Conservation (phyloP, 495 filamentous ascomycete species). For the Penicillium psychrofluorescens region DNA sequence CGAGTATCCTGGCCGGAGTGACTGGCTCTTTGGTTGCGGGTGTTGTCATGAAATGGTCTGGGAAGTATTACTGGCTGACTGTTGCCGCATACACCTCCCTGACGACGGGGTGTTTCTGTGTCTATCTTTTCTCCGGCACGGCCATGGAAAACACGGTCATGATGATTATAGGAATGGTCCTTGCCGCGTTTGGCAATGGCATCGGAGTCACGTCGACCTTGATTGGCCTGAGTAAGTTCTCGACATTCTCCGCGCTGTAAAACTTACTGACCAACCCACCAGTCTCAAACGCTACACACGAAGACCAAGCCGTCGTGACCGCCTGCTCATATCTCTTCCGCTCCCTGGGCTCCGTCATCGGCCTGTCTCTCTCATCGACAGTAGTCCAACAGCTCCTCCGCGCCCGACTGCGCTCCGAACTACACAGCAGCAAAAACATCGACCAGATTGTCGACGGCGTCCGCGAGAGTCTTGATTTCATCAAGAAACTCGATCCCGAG, state of each 20-base stretch:
- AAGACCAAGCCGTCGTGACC: constrained; percentile 72
- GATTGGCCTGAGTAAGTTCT: constrained; percentile 47
- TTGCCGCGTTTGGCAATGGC: constrained; percentile 54
- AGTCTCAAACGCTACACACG: constrained; percentile 60
- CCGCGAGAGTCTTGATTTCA: constrained; percentile 65
- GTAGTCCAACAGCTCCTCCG: constrained; percentile 68
- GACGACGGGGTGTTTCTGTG: constrained; percentile 42
- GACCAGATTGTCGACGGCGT: constrained; percentile 66
- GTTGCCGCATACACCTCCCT: constrained; percentile 46
- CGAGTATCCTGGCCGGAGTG: constrained; percentile 57
- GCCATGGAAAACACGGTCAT: constrained; percentile 32
- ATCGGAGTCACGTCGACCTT: constrained; percentile 67
- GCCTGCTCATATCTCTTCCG: constrained; percentile 86
- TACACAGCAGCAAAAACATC: constrained; percentile 53
- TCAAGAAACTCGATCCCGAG: constrained; percentile 57
- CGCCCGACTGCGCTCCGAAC: constrained; percentile 39
- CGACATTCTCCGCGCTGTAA: neutral
- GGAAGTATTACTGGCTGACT: constrained; percentile 73
- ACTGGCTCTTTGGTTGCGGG: constrained; percentile 64
- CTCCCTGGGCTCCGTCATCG: constrained; percentile 69
- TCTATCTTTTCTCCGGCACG: constrained; percentile 56
- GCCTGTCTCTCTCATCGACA: constrained; percentile 62
- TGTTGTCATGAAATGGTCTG: constrained; percentile 65
- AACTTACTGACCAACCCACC: constrained; percentile 12
- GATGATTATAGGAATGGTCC: constrained; percentile 50